Conservation (phyloP, 805 yeast genomes). For the Vanderwaltozyma yarrowii region DNA sequence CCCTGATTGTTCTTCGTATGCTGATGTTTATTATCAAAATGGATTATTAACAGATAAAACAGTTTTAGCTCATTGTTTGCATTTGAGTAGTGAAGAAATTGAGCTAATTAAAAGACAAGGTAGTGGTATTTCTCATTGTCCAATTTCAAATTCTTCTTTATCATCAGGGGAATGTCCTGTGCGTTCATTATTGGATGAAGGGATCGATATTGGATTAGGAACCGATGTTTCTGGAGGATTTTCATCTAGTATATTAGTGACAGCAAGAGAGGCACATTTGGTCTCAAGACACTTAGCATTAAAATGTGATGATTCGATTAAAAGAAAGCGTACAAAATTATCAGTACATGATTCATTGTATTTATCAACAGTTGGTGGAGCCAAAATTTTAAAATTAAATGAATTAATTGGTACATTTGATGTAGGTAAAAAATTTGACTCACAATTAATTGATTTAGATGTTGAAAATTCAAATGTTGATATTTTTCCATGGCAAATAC, state of each 20-base stretch:
- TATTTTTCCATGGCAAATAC: slow-evolving; percentile 61
- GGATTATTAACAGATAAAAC: slow-evolving; percentile 55
- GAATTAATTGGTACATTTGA: slow-evolving; percentile 57
- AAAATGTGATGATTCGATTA: slow-evolving; percentile 34
- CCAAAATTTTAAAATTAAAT: slow-evolving; percentile 54
- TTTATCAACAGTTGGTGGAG: slow-evolving; percentile 87
- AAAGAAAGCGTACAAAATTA: slow-evolving; percentile 36
- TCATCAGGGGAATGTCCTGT: slow-evolving; percentile 88
- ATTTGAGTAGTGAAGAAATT: slow-evolving; percentile 56
- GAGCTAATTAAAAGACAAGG: slow-evolving; percentile 41
- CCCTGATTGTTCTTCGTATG: slow-evolving; percentile 59
- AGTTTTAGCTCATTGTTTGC: slow-evolving; percentile 83
- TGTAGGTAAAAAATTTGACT: slow-evolving; percentile 75
- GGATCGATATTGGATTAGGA: slow-evolving; percentile 71
- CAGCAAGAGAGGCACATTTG: slow-evolving; percentile 59
- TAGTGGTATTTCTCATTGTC: slow-evolving; percentile 86
- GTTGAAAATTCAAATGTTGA: slow-evolving; percentile 53
- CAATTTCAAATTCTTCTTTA: slow-evolving; percentile 78
- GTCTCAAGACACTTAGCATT: slow-evolving; percentile 65
- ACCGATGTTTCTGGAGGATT: slow-evolving; percentile 75
- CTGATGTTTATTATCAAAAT: slow-evolving; percentile 65
- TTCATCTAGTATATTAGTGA: slow-evolving; percentile 50
- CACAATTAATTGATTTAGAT: slow-evolving; percentile 61
- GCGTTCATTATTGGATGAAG: slow-evolving; percentile 51
- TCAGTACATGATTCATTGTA: slow-evolving; percentile 62